Base-by-base conservation (phyloP, 139 green algal species). In the Chloropicon primus region DNA sequence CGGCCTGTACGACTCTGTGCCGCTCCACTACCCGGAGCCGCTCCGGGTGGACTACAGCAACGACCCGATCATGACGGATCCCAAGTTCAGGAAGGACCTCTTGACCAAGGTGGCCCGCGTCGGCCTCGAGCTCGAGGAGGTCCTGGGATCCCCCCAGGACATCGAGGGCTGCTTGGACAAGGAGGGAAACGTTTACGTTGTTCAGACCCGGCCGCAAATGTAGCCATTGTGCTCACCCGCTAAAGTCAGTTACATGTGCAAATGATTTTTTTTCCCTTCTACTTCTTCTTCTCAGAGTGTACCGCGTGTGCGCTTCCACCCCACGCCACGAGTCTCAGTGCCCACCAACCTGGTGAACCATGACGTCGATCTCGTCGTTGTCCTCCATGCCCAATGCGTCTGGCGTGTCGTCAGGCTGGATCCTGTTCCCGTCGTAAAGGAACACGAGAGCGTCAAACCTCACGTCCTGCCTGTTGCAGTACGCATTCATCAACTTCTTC, bases 171-270 rank as follows among this genome's bases (percentile, higher is more conserved):
- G 93, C 27, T 89, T 99, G 28, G 90, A 88, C 28, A 80, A 82
- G 0, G 90, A 99, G 53, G 90, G 90, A 71, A 80, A 81, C 24
- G 84, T 99, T 53, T 93, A 87, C 1, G 88, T 99, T 1, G 95
- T 99, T 80, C 95, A 99, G 88, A 98, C 95, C 1, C 82, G 95
- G 25, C 95, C 95, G 1, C 93, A 97, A 79, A 91, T 97, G 77
- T 75, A 75, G 54, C n/a, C n/a, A n/a, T n/a, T n/a, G n/a, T n/a
- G n/a, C n/a, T n/a, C n/a, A n/a, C n/a, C n/a, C n/a, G n/a, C n/a
- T n/a, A n/a, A n/a, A n/a, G n/a, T n/a, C n/a, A n/a, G n/a, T n/a
- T n/a, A n/a, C n/a, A n/a, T n/a, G n/a, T n/a, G n/a, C n/a, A n/a
- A n/a, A n/a, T n/a, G n/a, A n/a, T n/a, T n/a, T n/a, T n/a, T n/a